A percentile compares a stretch with the other conserved stretches of the same genome.
Evolutionary conservation across 768 basidiomycete species (phyloP).

Genomic region (Terana coerulea): DNA sequence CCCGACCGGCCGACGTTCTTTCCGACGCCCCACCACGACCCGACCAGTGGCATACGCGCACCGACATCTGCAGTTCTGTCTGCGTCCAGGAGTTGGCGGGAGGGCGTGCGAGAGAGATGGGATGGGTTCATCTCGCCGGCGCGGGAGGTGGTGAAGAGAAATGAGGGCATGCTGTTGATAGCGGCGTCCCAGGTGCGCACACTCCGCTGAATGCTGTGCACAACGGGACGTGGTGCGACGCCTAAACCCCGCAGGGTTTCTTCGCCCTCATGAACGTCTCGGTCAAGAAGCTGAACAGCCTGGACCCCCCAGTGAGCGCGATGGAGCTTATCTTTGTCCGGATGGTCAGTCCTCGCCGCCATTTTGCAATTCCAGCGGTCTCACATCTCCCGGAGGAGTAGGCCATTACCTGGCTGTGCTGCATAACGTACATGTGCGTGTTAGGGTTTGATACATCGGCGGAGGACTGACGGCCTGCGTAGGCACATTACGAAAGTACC

Average conservation of each 20-base stretch:
- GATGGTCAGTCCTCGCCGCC: constrained; percentile 41
- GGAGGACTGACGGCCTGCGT: not conserved
- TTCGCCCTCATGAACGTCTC: constrained; percentile 57
- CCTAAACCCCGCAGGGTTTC: constrained; percentile 27
- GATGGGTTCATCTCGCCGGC: not conserved
- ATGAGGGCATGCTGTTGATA: constrained; percentile 60
- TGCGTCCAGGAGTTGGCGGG: not conserved
- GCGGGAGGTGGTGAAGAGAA: constrained; percentile 23
- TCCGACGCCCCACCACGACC: not conserved
- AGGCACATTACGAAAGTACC: constrained; percentile 40
- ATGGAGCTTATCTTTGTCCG: constrained; percentile 55
- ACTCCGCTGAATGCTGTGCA: not conserved
- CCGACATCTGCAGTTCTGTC: not conserved
- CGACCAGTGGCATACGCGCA: not conserved
- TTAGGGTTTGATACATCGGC: too few relatives aligned
- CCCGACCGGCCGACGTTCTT: constrained; percentile 1
- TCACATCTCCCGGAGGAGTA: constrained; percentile 23
- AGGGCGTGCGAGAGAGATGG: not conserved
- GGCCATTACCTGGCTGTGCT: constrained; percentile 51
- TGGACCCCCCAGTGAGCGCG: constrained; percentile 56
- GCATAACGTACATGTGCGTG: constrained; percentile 45
- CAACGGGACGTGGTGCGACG: not conserved
- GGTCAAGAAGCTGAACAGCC: constrained; percentile 57
- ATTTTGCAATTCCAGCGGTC: not conserved
- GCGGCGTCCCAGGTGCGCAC: constrained; percentile 42